Evolutionary conservation across 2,329 filamentous ascomycete species (phyloP).

Genomic region (Paramyrothecium sp.): DNA sequence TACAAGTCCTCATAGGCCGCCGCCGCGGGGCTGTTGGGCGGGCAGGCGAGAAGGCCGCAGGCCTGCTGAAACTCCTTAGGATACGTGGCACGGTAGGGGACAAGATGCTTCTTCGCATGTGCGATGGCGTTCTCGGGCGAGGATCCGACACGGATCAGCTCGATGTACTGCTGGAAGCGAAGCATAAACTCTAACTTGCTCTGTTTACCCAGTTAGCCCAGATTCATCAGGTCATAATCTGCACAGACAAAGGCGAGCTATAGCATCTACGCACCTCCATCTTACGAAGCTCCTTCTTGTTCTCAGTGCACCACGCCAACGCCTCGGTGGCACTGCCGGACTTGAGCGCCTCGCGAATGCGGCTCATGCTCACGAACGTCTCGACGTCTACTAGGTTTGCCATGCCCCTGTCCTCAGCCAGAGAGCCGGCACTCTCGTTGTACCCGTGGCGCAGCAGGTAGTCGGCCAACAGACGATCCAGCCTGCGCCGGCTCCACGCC

Average conservation of each 20-base stretch:
- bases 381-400: conserved; percentile 83
- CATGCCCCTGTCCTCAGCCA: conserved; percentile 75
- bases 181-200: conserved; percentile 91
- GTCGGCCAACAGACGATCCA: conserved; percentile 88
- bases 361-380: conserved; percentile 80
- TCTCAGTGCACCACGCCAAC: conserved; percentile 87
- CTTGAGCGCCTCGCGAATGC: conserved; percentile 71
- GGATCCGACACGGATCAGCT: conserved; percentile 71
- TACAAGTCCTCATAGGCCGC: conserved; percentile 61
- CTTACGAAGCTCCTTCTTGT: conserved; percentile 89
- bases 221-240: no score
- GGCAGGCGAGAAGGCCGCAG: conserved; percentile 77
- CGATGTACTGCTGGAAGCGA: conserved; percentile 91
- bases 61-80: conserved; percentile 68
- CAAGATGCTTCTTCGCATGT: conserved; percentile 81
- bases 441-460: conserved; percentile 87
- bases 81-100: conserved; percentile 67
- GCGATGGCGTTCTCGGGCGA: conserved; percentile 71
- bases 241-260: neutral
- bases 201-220: conserved; percentile 33
- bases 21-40: conserved; percentile 45
- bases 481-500: conserved; percentile 75
- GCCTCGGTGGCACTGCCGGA: conserved; percentile 74
- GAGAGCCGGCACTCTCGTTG: conserved; percentile 68
- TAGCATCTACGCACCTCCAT: conserved; percentile 59